phyloP scores from a whole-genome alignment of 108 stramenopile species.

The Nitzschia sp. region DNA sequence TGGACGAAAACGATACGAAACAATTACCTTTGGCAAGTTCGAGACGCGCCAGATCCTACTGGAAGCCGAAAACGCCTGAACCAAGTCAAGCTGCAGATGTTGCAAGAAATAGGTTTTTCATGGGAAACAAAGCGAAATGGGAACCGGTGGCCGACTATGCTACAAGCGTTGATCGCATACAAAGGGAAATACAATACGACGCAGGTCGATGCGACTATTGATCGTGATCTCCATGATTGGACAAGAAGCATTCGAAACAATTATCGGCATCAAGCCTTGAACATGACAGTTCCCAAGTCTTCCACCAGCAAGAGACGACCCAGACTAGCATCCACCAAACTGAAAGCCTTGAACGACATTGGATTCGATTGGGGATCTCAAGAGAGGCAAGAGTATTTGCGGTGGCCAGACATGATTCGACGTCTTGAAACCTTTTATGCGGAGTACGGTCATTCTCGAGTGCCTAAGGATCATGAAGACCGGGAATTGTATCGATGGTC shows the following conservation, averaged over 20 bases:
- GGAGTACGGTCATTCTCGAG: constrained; percentile 30
- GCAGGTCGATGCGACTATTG: constrained; percentile 7
- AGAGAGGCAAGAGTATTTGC: constrained; percentile 11
- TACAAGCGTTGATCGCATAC: not conserved
- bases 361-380: constrained; percentile 19
- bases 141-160: not conserved
- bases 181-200: constrained; percentile 6
- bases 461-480: constrained; percentile 22
- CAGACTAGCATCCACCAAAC: constrained; percentile 33
- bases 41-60: not conserved
- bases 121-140: constrained; percentile 18
- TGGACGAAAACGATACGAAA: constrained; percentile 28
- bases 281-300: not conserved
- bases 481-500: not conserved
- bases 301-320: not conserved
- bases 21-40: constrained; percentile 34
- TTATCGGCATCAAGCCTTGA: constrained; percentile 28
- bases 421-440: constrained; percentile 22
- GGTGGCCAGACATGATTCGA: constrained; percentile 32
- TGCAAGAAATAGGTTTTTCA: constrained; percentile 29
- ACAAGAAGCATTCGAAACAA: constrained; percentile 30
- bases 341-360: constrained; percentile 24
- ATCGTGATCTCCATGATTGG: constrained; percentile 40
- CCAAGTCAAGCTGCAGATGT: constrained; percentile 14
- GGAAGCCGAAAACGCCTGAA: not conserved